Conservation (phyloP, 768 basidiomycete genomes). For the Piloderma croceum region DNA sequence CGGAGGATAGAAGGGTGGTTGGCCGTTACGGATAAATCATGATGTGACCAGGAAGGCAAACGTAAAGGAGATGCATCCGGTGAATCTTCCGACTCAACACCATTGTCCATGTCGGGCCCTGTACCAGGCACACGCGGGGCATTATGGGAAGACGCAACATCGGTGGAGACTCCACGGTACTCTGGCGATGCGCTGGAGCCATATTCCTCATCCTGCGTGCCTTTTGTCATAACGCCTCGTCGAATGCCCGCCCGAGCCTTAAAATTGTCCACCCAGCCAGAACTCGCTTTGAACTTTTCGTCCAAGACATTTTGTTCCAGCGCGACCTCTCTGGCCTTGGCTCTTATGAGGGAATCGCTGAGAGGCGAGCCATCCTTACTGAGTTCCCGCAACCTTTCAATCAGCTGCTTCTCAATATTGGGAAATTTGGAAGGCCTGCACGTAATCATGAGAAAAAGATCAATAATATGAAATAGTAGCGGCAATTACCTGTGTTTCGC, state of each 20-base stretch:
- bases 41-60: slow-evolving; percentile 1
- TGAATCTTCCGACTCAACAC: too few relatives aligned
- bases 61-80: slow-evolving; percentile 3
- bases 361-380: slow-evolving; percentile 43
- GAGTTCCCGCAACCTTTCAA: slow-evolving; percentile 54
- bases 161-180: too few relatives aligned
- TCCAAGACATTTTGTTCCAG: slow-evolving; percentile 48
- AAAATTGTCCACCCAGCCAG: slow-evolving; percentile 91
- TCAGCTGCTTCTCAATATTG: slow-evolving; percentile 61
- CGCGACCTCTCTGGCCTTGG: slow-evolving; percentile 65
- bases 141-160: slow-evolving; percentile 13
- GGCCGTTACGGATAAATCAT: slow-evolving; percentile 20
- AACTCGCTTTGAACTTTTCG: slow-evolving; percentile 85
- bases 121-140: too few relatives aligned
- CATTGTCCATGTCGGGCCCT: too few relatives aligned
- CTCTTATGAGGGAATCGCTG: slow-evolving; percentile 60
- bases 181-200: neutral
- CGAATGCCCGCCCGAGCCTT: slow-evolving; percentile 77
- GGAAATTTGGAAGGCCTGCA: slow-evolving; percentile 76
- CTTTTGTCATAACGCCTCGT: slow-evolving; percentile 50
- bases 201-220: slow-evolving; percentile 12
- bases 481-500: slow-evolving; percentile 61
- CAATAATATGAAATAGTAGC: neutral
- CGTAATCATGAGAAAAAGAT: too few relatives aligned
- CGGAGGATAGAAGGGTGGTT: slow-evolving; percentile 28